phyloP scores from a whole-genome alignment of 176 grass and related monocot species.

The Zea luxurians region DNA sequence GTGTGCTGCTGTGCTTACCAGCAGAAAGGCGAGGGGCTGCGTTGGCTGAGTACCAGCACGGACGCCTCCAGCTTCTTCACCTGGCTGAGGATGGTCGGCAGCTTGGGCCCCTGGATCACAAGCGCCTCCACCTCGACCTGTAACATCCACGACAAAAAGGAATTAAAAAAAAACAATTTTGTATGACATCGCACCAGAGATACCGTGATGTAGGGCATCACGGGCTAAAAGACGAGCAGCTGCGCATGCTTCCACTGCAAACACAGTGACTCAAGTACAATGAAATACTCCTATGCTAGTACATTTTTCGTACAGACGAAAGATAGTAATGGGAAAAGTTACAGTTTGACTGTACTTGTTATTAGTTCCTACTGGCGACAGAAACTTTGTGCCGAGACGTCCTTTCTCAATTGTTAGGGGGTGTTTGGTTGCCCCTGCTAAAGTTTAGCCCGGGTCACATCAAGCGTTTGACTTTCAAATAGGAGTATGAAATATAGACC shows the following conservation, averaged over 20 bases:
- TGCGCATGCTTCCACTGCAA: slow-evolving; percentile 23
- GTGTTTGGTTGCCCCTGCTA: too few relatives aligned
- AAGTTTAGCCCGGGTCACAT: too few relatives aligned
- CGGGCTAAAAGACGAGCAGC: slow-evolving; percentile 34
- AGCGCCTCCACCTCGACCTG: slow-evolving; percentile 86
- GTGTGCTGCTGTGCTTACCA: slow-evolving; percentile 44
- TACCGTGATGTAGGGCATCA: slow-evolving; percentile 22
- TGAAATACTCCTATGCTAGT: background rate
- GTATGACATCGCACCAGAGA: slow-evolving; percentile 25
- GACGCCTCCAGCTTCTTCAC: slow-evolving; percentile 89
- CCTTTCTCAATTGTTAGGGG: slow-evolving; percentile 19
- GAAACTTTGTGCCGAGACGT: background rate
- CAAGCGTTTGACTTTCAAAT: too few relatives aligned
- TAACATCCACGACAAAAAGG: background rate
- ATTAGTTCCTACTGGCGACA: background rate
- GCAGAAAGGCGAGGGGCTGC: slow-evolving; percentile 66
- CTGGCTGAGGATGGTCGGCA: slow-evolving; percentile 70
- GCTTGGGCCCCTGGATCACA: slow-evolving; percentile 73
- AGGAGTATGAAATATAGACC: too few relatives aligned
- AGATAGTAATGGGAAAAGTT: background rate
- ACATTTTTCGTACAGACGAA: background rate
- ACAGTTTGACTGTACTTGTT: background rate
- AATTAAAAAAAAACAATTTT: background rate
- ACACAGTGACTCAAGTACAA: slow-evolving; percentile 29
- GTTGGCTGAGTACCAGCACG: slow-evolving; percentile 70